Base-by-base conservation (phyloP, 1,284 basidiomycete species). In the Marasmius oreades region DNA sequence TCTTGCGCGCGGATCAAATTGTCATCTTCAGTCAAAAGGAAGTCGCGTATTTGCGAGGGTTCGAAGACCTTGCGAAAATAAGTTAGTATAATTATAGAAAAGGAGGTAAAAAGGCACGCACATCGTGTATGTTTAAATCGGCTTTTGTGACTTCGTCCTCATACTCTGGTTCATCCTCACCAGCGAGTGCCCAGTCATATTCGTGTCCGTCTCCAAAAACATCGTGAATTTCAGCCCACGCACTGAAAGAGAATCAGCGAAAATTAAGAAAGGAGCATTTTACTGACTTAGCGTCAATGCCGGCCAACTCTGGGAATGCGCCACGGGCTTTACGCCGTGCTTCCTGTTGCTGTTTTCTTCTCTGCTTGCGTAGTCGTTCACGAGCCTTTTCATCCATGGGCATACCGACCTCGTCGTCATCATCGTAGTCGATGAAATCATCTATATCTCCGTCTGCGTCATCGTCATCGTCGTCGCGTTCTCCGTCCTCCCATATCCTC, bases 191-290 rank as follows among this genome's bases (percentile, higher is more conserved):
- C 91, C 93, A 97, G 63, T 93, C 94, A 67, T 96, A 99, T 63
- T 99, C 96, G 65, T 92, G 88, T 18, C 97, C 97, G 64, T 97
- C 93, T 36, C 97, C 97, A 67, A 99, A 99, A 10, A 99, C 93
- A 61, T 95, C 96, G 61, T 92, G 90, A 50, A 99, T 92, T 73
- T 98, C 97, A 58, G 94, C 90, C 94, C 95, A 98, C 33, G 95
- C 92, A 67, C 95, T 98, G 60, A 14, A 61, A 58, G 42, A 51
- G 59, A 63, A 67, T 56, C 63, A 64, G 64, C 48, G 50, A 56
- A 54, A 22, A 46, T 37, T 36, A 45, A 60, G 28, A 24, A 48
- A 55, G 16, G 42, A 52, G 46, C n/a, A 44, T 10, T 2, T 36
- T 23, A 78, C 88, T 71, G 69, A 93, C 92, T 81, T 86, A 47